Conservation (phyloP, 768 basidiomycete species). For the Rhodosporidiobolus sp. region DNA sequence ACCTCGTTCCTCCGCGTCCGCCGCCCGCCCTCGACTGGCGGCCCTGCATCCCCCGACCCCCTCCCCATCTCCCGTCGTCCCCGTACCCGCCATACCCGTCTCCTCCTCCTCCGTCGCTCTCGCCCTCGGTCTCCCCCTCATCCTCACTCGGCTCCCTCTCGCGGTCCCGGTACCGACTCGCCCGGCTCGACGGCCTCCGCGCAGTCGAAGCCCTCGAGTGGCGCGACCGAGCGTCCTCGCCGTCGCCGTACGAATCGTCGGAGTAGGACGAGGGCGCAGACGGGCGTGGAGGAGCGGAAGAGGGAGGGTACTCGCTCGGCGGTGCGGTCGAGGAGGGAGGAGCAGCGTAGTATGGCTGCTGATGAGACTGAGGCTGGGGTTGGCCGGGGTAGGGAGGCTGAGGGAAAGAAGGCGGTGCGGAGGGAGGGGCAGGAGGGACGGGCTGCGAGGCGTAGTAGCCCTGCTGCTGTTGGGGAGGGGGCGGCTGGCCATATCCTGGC, state of each 20-base stretch:
- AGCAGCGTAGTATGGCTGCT: background rate
- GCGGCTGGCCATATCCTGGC: background rate
- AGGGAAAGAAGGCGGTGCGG: background rate
- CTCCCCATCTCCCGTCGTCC: no score
- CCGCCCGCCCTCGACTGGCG: background rate
- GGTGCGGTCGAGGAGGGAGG: background rate
- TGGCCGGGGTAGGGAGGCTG: no score
- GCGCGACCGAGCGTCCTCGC: no score
- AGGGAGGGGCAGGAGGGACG: background rate
- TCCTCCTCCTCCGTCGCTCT: background rate
- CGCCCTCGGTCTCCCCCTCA: background rate
- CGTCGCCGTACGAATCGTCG: constrained; percentile 9
- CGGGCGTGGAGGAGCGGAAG: background rate
- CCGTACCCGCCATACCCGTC: background rate
- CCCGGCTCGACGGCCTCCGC: background rate
- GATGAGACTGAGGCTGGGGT: no score
- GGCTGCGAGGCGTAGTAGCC: background rate
- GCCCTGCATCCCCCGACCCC: background rate
- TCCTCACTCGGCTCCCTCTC: background rate
- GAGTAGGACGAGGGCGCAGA: constrained; percentile 1
- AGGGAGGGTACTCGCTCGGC: background rate
- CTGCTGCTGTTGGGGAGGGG: no score
- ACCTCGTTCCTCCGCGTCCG: background rate
- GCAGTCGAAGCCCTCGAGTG: background rate
- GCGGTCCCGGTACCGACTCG: background rate